Percentiles rank a stretch among this genome's conserved stretches.
Evolutionary conservation across 345 rosid species (phyloP).

Genomic region (Lepidium aucheri): DNA sequence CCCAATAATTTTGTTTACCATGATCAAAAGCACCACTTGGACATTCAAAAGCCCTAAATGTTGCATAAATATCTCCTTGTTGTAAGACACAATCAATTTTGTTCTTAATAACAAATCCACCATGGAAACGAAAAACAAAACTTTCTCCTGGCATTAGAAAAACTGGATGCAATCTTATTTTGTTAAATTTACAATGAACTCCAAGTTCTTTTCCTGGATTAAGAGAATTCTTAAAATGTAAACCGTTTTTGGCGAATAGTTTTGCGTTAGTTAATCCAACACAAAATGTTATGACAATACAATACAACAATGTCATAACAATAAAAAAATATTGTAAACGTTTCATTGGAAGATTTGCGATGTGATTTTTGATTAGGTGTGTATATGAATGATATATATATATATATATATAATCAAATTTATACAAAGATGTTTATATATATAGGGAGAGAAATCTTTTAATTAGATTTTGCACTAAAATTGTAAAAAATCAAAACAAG

Average conservation of each 20-base stretch:
- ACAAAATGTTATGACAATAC: neutral
- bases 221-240: neutral
- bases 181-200: neutral
- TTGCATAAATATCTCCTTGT: neutral
- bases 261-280: neutral
- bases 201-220: neutral
- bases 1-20: conserved; percentile 4
- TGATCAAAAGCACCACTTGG: conserved; percentile 1
- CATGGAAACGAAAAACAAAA: neutral
- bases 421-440: neutral
- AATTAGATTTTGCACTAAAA: neutral
- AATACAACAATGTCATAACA: too few relatives aligned
- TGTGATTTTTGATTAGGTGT: neutral
- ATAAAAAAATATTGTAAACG: neutral
- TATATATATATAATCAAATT: neutral
- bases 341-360: neutral
- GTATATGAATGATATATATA: neutral
- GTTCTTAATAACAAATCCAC: neutral
- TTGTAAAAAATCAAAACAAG: neutral
- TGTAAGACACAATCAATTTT: neutral
- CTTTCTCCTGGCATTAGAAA: neutral
- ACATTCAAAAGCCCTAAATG: neutral
- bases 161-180: neutral
- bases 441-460: neutral
- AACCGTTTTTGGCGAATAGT: neutral